Percentiles rank a stretch among this genome's conserved stretches.
phyloP scores from a whole-genome alignment of 2,329 filamentous ascomycete species.

The Diplodia mutila region DNA sequence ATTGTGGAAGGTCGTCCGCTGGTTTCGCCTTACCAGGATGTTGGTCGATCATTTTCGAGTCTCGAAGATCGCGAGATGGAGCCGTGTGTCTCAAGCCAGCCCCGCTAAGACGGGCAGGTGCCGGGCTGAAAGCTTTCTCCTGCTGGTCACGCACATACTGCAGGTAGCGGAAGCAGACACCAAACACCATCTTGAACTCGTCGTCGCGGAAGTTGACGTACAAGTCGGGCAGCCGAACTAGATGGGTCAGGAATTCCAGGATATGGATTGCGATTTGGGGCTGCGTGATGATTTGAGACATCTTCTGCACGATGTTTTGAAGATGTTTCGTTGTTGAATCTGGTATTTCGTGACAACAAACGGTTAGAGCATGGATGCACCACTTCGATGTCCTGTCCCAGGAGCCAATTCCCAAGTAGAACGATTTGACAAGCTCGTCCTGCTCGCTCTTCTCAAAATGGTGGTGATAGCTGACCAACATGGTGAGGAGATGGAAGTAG shows the following conservation, averaged over 20 bases:
- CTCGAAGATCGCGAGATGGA: conserved; percentile 44
- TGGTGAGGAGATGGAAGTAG: conserved; percentile 82
- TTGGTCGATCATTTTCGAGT: conserved; percentile 23
- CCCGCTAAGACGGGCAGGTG: conserved; percentile 39
- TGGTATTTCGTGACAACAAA: conserved; percentile 94
- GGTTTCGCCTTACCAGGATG: conserved; percentile 24
- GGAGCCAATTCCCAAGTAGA: conserved; percentile 80
- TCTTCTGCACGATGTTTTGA: conserved; percentile 84
- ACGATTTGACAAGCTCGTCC: conserved; percentile 85
- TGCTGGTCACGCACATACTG: conserved; percentile 77
- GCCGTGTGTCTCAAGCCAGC: conserved; percentile 49
- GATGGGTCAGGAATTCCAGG: conserved; percentile 87
- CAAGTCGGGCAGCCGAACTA: conserved; percentile 81
- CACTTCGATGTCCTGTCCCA: conserved; percentile 87
- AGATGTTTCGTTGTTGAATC: conserved; percentile 83
- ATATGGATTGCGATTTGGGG: conserved; percentile 91
- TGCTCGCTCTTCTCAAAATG: conserved; percentile 83
- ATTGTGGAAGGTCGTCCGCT: conserved; percentile 80
- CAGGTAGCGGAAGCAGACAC: conserved; percentile 90
- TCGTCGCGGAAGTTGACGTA: conserved; percentile 89
- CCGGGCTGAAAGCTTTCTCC: conserved; percentile 41
- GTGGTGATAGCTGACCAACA: conserved; percentile 87
- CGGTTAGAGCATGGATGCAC: conserved; percentile 91
- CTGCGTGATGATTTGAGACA: conserved; percentile 95
- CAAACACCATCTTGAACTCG: conserved; percentile 92